Evolutionary conservation across 257 asterid species (phyloP).

Genomic region (Nicotiana otophora): DNA sequence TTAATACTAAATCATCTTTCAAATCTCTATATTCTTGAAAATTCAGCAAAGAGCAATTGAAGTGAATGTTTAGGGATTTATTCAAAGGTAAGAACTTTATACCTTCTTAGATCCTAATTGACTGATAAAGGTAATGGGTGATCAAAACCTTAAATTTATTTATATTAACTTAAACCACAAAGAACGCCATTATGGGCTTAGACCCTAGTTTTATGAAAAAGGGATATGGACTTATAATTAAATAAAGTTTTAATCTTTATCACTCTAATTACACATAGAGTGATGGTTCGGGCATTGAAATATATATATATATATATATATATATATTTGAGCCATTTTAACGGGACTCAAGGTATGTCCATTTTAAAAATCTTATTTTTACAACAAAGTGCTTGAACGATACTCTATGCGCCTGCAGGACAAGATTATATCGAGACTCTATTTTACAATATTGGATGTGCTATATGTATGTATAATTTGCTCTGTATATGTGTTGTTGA

Average conservation of each 20-base stretch:
- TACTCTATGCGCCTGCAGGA: not conserved
- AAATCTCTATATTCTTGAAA: too few relatives aligned
- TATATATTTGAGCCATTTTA: too few relatives aligned
- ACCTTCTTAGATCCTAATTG: not conserved
- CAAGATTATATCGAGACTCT: not conserved
- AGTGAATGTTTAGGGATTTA: too few relatives aligned
- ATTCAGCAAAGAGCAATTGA: not conserved
- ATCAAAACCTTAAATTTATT: too few relatives aligned
- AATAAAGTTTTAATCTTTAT: too few relatives aligned
- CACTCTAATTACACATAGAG: not conserved
- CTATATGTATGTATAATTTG: not conserved
- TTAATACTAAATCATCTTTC: too few relatives aligned
- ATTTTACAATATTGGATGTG: too few relatives aligned
- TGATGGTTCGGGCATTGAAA: not conserved
- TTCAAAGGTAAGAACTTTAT: too few relatives aligned
- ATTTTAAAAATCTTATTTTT: too few relatives aligned
- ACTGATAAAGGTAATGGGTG: not conserved
- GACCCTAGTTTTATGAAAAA: not conserved
- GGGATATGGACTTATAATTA: not conserved
- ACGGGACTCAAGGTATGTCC: not conserved
- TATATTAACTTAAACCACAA: too few relatives aligned
- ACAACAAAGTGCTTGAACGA: not conserved
- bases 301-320: too few relatives aligned
- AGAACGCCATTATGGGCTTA: not conserved
- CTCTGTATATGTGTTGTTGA: not conserved